Conservation (phyloP, 805 yeast species). For the Candida verbasci region DNA sequence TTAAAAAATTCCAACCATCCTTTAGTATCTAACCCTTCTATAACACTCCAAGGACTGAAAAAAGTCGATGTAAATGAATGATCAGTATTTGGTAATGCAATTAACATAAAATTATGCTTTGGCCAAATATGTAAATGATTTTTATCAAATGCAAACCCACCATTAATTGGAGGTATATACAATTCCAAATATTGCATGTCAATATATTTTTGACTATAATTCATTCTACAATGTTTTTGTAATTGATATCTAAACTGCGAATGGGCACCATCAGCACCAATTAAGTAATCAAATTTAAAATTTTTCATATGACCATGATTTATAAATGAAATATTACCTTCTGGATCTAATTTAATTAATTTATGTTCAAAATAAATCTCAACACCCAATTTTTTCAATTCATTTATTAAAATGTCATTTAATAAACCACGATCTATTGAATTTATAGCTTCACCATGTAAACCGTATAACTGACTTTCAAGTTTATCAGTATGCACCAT, state of each 20-base stretch:
- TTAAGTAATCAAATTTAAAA: constrained; percentile 49
- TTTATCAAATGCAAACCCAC: constrained; percentile 55
- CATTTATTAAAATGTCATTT: constrained; percentile 62
- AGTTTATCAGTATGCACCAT: constrained; percentile 78
- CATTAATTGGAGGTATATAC: constrained; percentile 55
- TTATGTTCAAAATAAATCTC: constrained; percentile 53
- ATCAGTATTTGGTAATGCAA: constrained; percentile 80
- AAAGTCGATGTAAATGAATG: constrained; percentile 88
- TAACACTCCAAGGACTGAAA: constrained; percentile 73
- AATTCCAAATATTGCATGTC: constrained; percentile 83
- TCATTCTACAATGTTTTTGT: constrained; percentile 64
- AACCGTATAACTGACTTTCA: constrained; percentile 71
- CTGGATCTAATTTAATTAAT: constrained; percentile 28
- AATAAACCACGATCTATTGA: constrained; percentile 75
- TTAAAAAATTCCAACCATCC: constrained; percentile 52
- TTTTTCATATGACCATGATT: constrained; percentile 13
- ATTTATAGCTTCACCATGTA: constrained; percentile 78
- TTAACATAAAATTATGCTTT: constrained; percentile 77
- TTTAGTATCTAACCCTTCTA: constrained; percentile 47
- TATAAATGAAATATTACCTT: constrained; percentile 2
- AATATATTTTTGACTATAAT: constrained; percentile 69
- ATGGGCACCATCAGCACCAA: constrained; percentile 87
- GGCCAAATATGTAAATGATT: constrained; percentile 94
- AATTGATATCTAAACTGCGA: constrained; percentile 68
- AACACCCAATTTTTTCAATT: constrained; percentile 45